Conservation (phyloP, 139 green algal genomes). For the Deuterostichococcus epilithicus region DNA sequence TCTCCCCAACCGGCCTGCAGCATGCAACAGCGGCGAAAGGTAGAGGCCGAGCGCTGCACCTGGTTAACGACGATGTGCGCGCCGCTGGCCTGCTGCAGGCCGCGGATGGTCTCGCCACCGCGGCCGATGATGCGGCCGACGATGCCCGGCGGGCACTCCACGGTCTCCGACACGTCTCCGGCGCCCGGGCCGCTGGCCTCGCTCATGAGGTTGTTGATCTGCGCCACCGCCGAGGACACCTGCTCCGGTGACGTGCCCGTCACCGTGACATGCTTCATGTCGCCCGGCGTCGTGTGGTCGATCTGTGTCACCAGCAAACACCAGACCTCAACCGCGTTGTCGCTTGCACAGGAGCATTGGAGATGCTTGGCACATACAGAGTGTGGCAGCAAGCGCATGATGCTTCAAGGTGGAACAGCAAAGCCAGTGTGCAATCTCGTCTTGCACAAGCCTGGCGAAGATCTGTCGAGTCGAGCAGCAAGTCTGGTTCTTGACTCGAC, state of each 20-base stretch:
- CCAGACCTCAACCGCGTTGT: too few relatives aligned
- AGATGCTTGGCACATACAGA: too few relatives aligned
- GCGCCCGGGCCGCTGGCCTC: slow-evolving; percentile 8
- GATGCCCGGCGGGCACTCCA: slow-evolving; percentile 75
- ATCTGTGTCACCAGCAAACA: too few relatives aligned
- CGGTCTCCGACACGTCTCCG: slow-evolving; percentile 1
- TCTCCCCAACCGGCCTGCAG: not conserved
- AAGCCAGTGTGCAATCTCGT: too few relatives aligned
- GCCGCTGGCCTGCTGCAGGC: slow-evolving; percentile 83
- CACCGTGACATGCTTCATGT: slow-evolving; percentile 75
- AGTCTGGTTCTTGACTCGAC: not conserved
- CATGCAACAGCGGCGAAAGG: not conserved
- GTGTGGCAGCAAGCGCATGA: too few relatives aligned
- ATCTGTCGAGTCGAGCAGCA: too few relatives aligned
- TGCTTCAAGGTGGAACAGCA: too few relatives aligned
- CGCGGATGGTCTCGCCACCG: slow-evolving; percentile 95
- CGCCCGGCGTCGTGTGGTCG: slow-evolving; percentile 59
- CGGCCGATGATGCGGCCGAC: slow-evolving; percentile 94
- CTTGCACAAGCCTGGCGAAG: too few relatives aligned
- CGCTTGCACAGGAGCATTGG: not conserved
- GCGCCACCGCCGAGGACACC: slow-evolving; percentile 44
- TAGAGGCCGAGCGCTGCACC: slow-evolving; percentile 26
- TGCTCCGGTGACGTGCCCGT: slow-evolving; percentile 34
- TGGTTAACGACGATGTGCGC: slow-evolving; percentile 68
- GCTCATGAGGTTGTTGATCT: slow-evolving; percentile 7